A percentile compares a stretch with the other conserved stretches of the same genome.
Conservation (phyloP, 192 early-diverging fungal species). For the Funneliformis geosporum region DNA sequence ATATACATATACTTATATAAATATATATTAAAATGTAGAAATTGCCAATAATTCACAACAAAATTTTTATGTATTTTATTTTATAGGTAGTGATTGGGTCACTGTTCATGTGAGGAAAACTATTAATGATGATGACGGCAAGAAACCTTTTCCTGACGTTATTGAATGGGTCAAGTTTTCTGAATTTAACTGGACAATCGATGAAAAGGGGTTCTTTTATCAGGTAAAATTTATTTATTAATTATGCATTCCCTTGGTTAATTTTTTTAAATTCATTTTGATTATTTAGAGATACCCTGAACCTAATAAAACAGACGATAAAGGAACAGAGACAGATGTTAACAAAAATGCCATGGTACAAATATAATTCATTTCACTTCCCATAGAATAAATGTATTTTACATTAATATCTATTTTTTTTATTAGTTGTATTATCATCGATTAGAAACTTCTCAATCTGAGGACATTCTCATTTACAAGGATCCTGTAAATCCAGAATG, state of each 20-base stretch:
- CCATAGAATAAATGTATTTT: not conserved
- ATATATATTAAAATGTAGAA: not conserved
- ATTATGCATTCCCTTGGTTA: not conserved
- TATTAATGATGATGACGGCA: constrained; percentile 38
- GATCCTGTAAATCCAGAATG: constrained; percentile 52
- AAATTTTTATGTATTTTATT: not conserved
- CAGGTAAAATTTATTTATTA: constrained; percentile 29
- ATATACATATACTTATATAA: not conserved
- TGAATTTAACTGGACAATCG: constrained; percentile 56
- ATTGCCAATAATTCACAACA: not conserved
- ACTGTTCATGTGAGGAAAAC: constrained; percentile 52
- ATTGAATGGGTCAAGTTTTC: constrained; percentile 64
- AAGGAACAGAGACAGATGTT: constrained; percentile 62
- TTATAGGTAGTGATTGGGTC: constrained; percentile 60
- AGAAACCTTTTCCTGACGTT: constrained; percentile 40
- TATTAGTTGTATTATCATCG: constrained; percentile 51
- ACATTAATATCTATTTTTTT: not conserved
- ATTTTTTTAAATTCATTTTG: not conserved
- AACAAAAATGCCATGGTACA: constrained; percentile 45
- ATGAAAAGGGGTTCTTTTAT: constrained; percentile 77
- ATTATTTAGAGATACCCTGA: constrained; percentile 47
- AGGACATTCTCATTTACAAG: constrained; percentile 61
- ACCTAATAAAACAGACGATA: constrained; percentile 40
- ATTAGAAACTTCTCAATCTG: constrained; percentile 58
- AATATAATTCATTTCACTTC: not conserved